These are phyloP conservation scores for Eragrostis curvula DNA, from an alignment of 176 grass and related monocot genomes.

Conservation along the genomic window DNA sequence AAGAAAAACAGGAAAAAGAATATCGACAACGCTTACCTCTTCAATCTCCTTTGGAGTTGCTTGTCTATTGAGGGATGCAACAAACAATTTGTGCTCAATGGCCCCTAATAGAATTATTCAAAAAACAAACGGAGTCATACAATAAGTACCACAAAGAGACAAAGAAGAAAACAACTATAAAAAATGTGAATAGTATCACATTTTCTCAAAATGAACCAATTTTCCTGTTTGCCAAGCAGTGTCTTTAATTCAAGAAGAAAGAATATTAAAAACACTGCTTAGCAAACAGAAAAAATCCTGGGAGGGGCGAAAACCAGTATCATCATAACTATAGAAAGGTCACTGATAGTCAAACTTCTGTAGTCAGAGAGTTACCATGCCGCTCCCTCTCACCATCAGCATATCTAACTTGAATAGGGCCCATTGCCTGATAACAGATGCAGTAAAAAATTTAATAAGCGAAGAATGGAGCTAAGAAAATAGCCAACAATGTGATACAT, in stretches of 20 bases:
- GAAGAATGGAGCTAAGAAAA: constrained; percentile 38
- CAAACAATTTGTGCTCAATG: constrained; percentile 92
- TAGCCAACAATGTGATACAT: constrained; percentile 45
- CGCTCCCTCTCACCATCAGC: constrained; percentile 94
- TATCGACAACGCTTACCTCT: constrained; percentile 58
- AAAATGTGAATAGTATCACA: no score
- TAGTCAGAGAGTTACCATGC: constrained; percentile 64
- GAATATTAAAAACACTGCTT: neutral
- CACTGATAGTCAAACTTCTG: constrained; percentile 7
- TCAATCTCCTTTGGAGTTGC: constrained; percentile 89
- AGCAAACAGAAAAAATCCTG: constrained; percentile 1
- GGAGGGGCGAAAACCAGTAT: no score
- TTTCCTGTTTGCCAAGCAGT: no score
- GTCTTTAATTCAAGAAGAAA: neutral
- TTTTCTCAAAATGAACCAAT: no score
- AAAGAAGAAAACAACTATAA: neutral
- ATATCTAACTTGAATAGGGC: constrained; percentile 98
- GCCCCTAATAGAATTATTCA: constrained; percentile 62
- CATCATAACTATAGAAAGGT: neutral
- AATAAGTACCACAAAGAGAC: constrained; percentile 11
- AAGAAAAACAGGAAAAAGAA: neutral
- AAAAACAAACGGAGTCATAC: constrained; percentile 31
- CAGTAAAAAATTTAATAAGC: constrained; percentile 32
- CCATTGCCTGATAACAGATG: constrained; percentile 65
- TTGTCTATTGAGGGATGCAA: constrained; percentile 93